Evolutionary conservation across 1,284 basidiomycete genomes (phyloP), one percentile per base, ranked within the genome.

Genomic region (Cutaneotrichosporon cutaneum): DNA sequence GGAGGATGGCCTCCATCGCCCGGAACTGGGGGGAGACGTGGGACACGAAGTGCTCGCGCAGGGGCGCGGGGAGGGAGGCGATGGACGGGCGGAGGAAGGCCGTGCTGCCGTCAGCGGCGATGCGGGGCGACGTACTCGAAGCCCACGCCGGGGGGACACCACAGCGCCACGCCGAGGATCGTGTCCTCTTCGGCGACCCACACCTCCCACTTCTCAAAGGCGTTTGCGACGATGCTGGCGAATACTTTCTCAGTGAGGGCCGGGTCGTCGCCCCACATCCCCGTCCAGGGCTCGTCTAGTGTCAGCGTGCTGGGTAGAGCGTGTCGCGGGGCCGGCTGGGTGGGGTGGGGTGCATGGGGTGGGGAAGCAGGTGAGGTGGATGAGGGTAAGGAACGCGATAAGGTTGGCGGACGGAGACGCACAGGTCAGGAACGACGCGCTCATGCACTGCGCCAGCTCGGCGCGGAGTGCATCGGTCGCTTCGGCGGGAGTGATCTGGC

Each of bases 351-450:
- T 30, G 30, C 22, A 7, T 11, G 21, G 22, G 11, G 22, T 2
- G 30, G 27, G 26, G 48, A 27, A 48, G 14, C 2, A 18, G 30
- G 21, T 1, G 30, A 22, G 22, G 45, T 13, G 45, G 45, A 16
- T n/a, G 24, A 26, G 45, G 10, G 22, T 10, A 9, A 42, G 39
- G 16, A 42, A 18, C 7, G 18, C 11, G 39, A 16, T 18, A n/a
- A n/a, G 4, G 16, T 42, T 13, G 13, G 39, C 7, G 39, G 39
- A n/a, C 10, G 39, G 18, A 47, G 13, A 51, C 48, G 3, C n/a
- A 51, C 48, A 51, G 48, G 48, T 51, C 14, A 51, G 18, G 18
- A 51, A 51, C 13, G 48, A 30, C 26, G 48, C 26, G 14, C 27
- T 18, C 24, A 51, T 26, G 27, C 11, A 10, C 26, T 27, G 18